Evolutionary conservation across 768 basidiomycete genomes (phyloP), one percentile per base, ranked within the genome.

Genomic region (Strobilomyces echinocephalus): DNA sequence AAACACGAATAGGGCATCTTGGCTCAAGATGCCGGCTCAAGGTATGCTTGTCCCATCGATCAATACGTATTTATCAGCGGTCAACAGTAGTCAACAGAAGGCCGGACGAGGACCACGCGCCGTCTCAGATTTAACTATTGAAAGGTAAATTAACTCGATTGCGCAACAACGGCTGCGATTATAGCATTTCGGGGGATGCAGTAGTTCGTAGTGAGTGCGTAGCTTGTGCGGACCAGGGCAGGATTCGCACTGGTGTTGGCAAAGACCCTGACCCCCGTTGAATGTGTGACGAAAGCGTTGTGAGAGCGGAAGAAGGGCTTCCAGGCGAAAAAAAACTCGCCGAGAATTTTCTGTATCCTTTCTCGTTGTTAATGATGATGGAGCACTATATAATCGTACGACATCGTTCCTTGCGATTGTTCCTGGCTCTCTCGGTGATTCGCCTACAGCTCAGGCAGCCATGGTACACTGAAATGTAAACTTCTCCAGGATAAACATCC

Each of bases 281-380:
- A 30, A 6, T 21, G 40, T 49, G 40, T 35, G 55, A 54, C 50
- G 53, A 57, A 54, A 55, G 47, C 46, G 40, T 35, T 53, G 52
- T 54, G 53, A 57, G 56, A 55, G 45, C 46, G 52, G 39, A 48
- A 15, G 35, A 40, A 46, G 20, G 18, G 20, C 38, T 38, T 40
- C 52, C 26, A 3, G n/a, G 38, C 5, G 31, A 53, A 48, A 53
- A 24, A 24, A 45, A 56, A 55, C 60, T 56, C 54, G 58, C 60
- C 52, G 46, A 46, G 57, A 31, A 47, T 48, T 53, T 55, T 30
- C 57, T 53, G 52, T 60, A 65, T 63, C 66, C 64, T 53, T 68
- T 66, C 61, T 58, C 30, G 64, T 59, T 59, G 55, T 60, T 67
- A 66, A 69, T 70, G 67, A 60, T 60, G 62, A 70, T 65, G 60